Evolutionary conservation across 2,329 filamentous ascomycete species (phyloP).

Genomic region (Fusarium concolor): DNA sequence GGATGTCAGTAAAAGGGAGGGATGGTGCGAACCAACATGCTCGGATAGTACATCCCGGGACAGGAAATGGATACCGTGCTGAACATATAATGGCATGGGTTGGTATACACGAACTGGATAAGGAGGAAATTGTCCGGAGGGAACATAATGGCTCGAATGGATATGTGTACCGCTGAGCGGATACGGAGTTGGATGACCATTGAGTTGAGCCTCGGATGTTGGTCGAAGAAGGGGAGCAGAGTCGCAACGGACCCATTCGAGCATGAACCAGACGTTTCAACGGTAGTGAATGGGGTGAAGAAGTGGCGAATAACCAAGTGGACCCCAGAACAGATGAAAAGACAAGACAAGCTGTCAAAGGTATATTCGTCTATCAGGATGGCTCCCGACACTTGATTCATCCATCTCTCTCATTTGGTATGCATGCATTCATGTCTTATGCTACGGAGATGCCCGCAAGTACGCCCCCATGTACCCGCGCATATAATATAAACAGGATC

Average conservation of each 20-base stretch:
- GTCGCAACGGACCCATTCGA: neutral
- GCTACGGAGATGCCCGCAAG: conserved; percentile 22
- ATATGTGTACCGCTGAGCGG: neutral
- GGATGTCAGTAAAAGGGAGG: neutral
- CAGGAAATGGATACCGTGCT: neutral
- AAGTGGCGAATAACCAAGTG: neutral
- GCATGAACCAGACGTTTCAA: neutral
- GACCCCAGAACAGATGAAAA: neutral
- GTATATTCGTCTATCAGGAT: conserved; percentile 37
- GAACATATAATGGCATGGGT: neutral
- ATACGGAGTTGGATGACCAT: neutral
- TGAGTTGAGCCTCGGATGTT: neutral
- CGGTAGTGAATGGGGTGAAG: neutral
- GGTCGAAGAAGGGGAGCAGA: neutral
- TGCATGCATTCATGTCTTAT: conserved; percentile 18
- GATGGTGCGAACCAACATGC: conserved; percentile 7
- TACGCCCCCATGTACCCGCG: conserved; percentile 28
- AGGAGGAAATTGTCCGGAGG: neutral
- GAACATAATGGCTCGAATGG: neutral
- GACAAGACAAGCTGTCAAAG: conserved; percentile 10
- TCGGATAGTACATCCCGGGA: neutral
- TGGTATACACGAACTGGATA: neutral
- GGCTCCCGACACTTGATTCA: conserved; percentile 6
- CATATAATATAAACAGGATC: conserved; percentile 13
- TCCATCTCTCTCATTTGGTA: conserved; percentile 4